Conservation (phyloP, 768 basidiomycete species). For the Lenzites betulinus region DNA sequence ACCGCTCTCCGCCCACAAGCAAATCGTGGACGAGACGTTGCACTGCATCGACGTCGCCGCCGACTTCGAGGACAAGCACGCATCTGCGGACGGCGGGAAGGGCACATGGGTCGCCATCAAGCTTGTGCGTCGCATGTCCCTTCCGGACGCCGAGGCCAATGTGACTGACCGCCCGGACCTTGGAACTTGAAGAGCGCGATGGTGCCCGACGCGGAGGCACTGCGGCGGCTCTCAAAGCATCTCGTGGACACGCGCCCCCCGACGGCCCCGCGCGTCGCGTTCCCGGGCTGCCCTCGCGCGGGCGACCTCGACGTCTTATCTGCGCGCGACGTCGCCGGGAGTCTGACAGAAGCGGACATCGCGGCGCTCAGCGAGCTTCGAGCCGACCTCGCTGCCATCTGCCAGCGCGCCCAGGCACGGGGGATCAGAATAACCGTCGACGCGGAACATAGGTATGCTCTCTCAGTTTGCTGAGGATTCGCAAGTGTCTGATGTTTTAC, state of each 20-base stretch:
- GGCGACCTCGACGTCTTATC: constrained; percentile 61
- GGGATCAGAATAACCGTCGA: constrained; percentile 78
- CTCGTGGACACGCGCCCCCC: constrained; percentile 48
- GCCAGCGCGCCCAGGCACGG: constrained; percentile 57
- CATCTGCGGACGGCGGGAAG: constrained; percentile 37
- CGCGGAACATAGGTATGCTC: constrained; percentile 74
- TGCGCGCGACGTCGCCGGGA: constrained; percentile 5
- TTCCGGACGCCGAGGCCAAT: neutral
- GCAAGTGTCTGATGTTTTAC: neutral
- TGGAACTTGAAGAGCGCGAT: constrained; percentile 60
- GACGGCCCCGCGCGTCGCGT: constrained; percentile 45
- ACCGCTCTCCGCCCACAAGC: constrained; percentile 50
- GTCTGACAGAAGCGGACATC: constrained; percentile 58
- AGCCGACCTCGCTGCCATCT: constrained; percentile 63
- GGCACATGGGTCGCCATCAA: constrained; percentile 87
- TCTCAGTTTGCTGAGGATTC: neutral
- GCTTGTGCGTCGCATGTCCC: constrained; percentile 48
- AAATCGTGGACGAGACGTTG: constrained; percentile 74
- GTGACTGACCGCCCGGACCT: neutral
- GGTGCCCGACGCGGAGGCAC: constrained; percentile 59
- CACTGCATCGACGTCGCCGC: constrained; percentile 77
- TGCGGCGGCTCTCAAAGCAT: constrained; percentile 63
- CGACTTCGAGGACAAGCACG: constrained; percentile 65
- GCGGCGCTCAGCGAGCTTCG: constrained; percentile 61
- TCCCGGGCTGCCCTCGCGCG: constrained; percentile 66